Conservation (phyloP, 2,329 filamentous ascomycete species). For the Aspergillus flavus region DNA sequence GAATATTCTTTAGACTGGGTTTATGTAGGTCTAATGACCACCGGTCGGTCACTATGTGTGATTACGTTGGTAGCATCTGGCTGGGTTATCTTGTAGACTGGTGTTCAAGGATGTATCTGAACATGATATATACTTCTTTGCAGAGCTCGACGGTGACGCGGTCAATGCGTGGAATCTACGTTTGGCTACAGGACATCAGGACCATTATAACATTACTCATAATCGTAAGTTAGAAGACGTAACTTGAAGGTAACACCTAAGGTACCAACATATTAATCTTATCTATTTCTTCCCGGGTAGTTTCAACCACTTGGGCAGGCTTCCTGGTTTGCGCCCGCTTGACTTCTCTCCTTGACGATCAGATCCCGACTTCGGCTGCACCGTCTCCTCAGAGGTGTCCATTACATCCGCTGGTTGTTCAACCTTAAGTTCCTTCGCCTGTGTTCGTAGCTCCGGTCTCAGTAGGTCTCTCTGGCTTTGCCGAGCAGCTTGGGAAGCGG, state of each 20-base stretch:
- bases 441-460: slow-evolving; percentile 60
- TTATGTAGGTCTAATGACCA: background rate
- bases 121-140: background rate
- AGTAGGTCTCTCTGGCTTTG: slow-evolving; percentile 58
- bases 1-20: background rate
- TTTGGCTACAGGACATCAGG: background rate
- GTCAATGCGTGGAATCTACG: background rate
- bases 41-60: background rate
- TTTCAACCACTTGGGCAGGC: slow-evolving; percentile 72
- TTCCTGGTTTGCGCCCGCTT: slow-evolving; percentile 35
- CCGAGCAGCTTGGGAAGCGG: slow-evolving; percentile 59
- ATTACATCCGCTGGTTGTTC: slow-evolving; percentile 50
- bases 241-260: background rate
- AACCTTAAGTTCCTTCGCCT: slow-evolving; percentile 66
- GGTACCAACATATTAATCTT: background rate
- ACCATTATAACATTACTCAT: background rate
- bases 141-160: background rate
- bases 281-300: slow-evolving; percentile 69
- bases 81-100: background rate
- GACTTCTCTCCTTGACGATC: slow-evolving; percentile 32
- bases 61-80: background rate
- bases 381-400: slow-evolving; percentile 50
- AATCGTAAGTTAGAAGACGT: background rate
- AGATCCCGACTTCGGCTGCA: slow-evolving; percentile 44
- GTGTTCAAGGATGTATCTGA: background rate